Evolutionary conservation across 2,329 filamentous ascomycete species (phyloP).

Genomic region (Alternaria consortialis): DNA sequence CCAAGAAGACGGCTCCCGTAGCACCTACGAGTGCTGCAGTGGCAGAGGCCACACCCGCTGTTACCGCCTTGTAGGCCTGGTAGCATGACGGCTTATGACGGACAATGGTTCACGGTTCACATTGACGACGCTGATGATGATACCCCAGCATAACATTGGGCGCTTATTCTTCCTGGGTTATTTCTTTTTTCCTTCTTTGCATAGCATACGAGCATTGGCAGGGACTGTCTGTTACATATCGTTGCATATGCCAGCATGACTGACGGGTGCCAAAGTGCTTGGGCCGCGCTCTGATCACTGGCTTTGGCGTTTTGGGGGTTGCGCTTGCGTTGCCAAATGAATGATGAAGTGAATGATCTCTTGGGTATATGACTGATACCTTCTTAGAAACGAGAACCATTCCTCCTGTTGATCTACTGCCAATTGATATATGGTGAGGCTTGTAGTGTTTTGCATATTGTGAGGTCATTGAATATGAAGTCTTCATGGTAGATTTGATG

Average conservation of each 20-base stretch:
- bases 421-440: background rate
- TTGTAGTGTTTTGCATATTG: background rate
- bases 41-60: conserved; percentile 15
- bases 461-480: background rate
- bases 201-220: conserved; percentile 44
- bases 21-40: conserved; percentile 1
- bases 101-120: conserved; percentile 14
- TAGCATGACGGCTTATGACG: conserved; percentile 22
- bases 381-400: conserved; percentile 1
- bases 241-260: conserved; percentile 39
- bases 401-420: background rate
- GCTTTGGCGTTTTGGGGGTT: conserved; percentile 39
- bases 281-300: conserved; percentile 39
- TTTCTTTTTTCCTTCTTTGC: conserved; percentile 32
- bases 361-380: conserved; percentile 1
- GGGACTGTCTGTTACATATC: conserved; percentile 17
- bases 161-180: conserved; percentile 30
- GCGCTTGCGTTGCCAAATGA: conserved; percentile 1
- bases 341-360: conserved; percentile 4
- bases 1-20: conserved; percentile 2
- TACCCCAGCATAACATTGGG: conserved; percentile 40
- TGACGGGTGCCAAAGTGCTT: conserved; percentile 51
- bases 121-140: conserved; percentile 28
- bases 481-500: background rate
- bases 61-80: conserved; percentile 17